Evolutionary conservation across 1,139 yeast genomes (phyloP).

Genomic region (Yamadazyma trypodendri): DNA sequence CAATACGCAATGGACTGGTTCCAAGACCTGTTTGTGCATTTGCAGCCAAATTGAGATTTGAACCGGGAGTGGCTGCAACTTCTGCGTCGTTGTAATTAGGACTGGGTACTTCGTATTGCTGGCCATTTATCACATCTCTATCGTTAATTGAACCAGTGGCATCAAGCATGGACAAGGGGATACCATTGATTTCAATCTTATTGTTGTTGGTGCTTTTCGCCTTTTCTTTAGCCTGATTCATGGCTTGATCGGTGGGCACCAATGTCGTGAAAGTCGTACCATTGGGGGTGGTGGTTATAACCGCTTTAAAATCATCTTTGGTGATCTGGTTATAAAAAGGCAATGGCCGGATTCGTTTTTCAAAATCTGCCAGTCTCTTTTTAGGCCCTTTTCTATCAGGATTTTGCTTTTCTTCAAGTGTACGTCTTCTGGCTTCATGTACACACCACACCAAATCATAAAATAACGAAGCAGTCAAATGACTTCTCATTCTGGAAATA

Average conservation of each 20-base stretch:
- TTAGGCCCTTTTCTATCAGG: slow-evolving; percentile 22
- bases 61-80: not conserved
- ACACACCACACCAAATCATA: slow-evolving; percentile 94
- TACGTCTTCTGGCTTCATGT: slow-evolving; percentile 87
- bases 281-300: slow-evolving; percentile 84
- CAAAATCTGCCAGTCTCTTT: slow-evolving; percentile 9
- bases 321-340: slow-evolving; percentile 94
- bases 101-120: not conserved
- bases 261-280: slow-evolving; percentile 89
- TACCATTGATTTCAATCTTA: slow-evolving; percentile 73
- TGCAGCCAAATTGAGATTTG: not conserved
- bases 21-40: not conserved
- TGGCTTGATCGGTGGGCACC: slow-evolving; percentile 81
- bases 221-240: slow-evolving; percentile 55
- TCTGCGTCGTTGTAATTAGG: not conserved
- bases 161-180: slow-evolving; percentile 75
- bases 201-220: slow-evolving; percentile 45
- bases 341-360: slow-evolving; percentile 57
- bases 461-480: slow-evolving; percentile 84
- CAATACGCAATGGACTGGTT: slow-evolving; percentile 1
- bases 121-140: slow-evolving; percentile 2
- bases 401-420: slow-evolving; percentile 47
- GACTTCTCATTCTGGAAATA: slow-evolving; percentile 86
- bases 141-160: slow-evolving; percentile 70
- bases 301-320: slow-evolving; percentile 84